Conservation (phyloP, 169 alveolate species). For the Eimeria praecox region DNA sequence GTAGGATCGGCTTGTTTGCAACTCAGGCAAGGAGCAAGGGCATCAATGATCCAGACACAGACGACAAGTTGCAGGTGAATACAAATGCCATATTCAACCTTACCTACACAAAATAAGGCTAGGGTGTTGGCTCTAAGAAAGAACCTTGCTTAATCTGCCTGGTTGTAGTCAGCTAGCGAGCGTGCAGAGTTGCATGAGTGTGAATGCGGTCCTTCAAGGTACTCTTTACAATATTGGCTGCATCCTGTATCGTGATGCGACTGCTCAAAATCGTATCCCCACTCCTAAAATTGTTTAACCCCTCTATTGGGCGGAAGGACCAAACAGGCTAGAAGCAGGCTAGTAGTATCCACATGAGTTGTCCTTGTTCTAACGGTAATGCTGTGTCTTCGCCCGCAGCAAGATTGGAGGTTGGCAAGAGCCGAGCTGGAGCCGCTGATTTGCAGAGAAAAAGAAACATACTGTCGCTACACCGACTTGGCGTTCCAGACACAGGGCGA, state of each 20-base stretch:
- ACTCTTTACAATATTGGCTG: neutral
- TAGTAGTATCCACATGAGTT: neutral
- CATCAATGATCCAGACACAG: constrained; percentile 8
- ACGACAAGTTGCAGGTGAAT: constrained; percentile 30
- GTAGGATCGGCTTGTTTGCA: neutral
- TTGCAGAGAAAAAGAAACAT: constrained; percentile 6
- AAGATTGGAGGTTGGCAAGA: constrained; percentile 52
- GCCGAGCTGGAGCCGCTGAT: constrained; percentile 53
- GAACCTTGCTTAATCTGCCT: neutral
- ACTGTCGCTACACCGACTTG: constrained; percentile 22
- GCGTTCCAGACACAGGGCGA: constrained; percentile 19
- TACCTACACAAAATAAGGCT: neutral
- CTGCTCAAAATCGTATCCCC: neutral
- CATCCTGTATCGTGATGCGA: neutral
- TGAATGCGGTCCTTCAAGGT: no score
- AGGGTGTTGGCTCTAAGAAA: neutral
- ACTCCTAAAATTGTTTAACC: neutral
- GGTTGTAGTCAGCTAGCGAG: neutral
- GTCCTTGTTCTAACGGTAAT: neutral
- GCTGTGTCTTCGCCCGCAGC: constrained; percentile 19
- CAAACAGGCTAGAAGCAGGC: neutral
- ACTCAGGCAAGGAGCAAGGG: constrained; percentile 65
- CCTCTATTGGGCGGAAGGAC: neutral
- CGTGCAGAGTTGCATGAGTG: neutral
- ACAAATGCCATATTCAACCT: neutral